These are phyloP conservation scores for Oryza australiensis DNA, from an alignment of 176 grass and related monocot species.

Conservation along the genomic window DNA sequence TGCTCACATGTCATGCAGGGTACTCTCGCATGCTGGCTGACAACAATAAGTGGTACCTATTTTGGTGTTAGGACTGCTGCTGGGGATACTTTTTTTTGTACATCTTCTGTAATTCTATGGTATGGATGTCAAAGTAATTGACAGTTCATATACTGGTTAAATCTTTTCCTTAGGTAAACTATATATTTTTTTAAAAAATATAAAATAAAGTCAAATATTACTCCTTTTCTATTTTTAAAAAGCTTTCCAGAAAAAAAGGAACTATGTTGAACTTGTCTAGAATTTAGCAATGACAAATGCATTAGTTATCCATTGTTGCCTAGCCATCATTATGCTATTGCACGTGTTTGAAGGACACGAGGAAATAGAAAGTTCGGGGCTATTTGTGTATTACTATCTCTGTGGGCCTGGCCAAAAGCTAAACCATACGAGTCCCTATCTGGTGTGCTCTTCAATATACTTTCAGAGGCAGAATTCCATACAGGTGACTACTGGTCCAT, in stretches of 20 bases:
- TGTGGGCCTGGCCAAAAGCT: slow-evolving; percentile 11
- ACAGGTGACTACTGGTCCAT: slow-evolving; percentile 35
- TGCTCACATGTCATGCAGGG: slow-evolving; percentile 31
- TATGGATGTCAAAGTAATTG: slow-evolving; percentile 8
- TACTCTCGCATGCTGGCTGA: slow-evolving; percentile 13
- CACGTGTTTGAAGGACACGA: slow-evolving; percentile 36
- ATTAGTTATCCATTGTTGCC: slow-evolving; percentile 27
- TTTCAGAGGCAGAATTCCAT: slow-evolving; percentile 33
- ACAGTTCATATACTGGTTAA: slow-evolving; percentile 3
- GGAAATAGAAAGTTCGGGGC: slow-evolving; percentile 13
- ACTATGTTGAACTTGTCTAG: slow-evolving; percentile 29
- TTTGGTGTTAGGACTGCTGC: slow-evolving; percentile 34
- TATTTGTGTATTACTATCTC: slow-evolving; percentile 30
- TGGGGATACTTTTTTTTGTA: slow-evolving; percentile 4
- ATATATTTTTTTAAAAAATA: neutral
- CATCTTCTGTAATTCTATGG: neutral
- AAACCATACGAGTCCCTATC: slow-evolving; percentile 47
- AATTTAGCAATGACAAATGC: slow-evolving; percentile 22
- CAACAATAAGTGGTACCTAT: neutral
- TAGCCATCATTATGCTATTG: slow-evolving; percentile 38
- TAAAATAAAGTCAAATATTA: neutral
- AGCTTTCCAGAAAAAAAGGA: slow-evolving; percentile 1
- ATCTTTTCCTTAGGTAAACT: neutral
- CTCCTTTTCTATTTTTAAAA: neutral
- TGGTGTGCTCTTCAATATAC: slow-evolving; percentile 31